Percentiles rank a stretch among this genome's conserved stretches.
These are phyloP conservation scores for Sextonia rubra DNA, from an alignment of 164 flowering plant species.

Conservation along the genomic window DNA sequence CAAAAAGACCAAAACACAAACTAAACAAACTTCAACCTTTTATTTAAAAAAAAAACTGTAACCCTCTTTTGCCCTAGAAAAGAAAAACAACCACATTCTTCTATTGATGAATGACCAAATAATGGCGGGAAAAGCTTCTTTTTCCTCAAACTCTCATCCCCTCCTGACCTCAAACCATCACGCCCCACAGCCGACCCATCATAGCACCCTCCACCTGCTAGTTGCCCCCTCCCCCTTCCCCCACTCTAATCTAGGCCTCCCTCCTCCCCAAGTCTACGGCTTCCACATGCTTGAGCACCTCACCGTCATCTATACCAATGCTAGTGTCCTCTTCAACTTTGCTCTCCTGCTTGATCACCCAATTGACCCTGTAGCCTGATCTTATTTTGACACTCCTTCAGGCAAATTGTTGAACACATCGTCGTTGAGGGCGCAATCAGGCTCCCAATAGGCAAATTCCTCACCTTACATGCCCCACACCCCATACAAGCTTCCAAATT, in stretches of 20 bases:
- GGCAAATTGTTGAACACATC: too few species aligned
- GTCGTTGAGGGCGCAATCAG: too few species aligned
- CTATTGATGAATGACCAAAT: conserved; percentile 9
- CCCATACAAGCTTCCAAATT: too few species aligned
- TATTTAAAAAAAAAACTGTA: too few species aligned
- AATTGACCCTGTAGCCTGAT: not conserved
- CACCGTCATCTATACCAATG: conserved; percentile 71
- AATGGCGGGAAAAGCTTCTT: not conserved
- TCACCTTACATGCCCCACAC: too few species aligned
- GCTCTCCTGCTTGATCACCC: conserved; percentile 79
- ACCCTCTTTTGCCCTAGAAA: too few species aligned
- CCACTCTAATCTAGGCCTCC: conserved; percentile 33
- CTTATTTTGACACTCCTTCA: too few species aligned
- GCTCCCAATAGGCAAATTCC: too few species aligned
- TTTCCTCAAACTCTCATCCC: not conserved
- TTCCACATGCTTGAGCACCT: conserved; percentile 95
- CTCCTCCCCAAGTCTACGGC: conserved; percentile 65
- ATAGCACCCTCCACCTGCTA: not conserved
- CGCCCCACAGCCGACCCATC: not conserved
- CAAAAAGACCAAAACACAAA: too few species aligned
- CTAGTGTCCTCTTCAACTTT: conserved; percentile 73
- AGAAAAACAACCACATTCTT: not conserved
- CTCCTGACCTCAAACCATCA: not conserved
- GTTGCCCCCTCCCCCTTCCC: conserved; percentile 15
- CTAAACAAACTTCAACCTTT: too few species aligned